These are phyloP conservation scores for Cicer pinnatifidum DNA, from an alignment of 306 rosid genomes.

Conservation along the genomic window DNA sequence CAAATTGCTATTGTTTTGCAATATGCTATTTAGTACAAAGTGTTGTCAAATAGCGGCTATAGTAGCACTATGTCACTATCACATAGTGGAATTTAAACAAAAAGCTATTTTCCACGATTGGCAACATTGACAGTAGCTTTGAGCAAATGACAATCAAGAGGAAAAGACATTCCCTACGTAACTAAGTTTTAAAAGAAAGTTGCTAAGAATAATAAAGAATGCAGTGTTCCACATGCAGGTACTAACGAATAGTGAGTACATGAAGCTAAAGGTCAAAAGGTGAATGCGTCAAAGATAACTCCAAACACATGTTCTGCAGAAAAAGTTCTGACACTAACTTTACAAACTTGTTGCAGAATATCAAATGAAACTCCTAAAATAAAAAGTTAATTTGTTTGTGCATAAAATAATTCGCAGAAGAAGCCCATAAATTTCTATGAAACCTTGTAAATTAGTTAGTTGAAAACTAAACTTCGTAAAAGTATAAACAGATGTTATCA, in stretches of 20 bases:
- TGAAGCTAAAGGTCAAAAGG: neutral
- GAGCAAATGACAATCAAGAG: neutral
- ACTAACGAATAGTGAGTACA: neutral
- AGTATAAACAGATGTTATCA: neutral
- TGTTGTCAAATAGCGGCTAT: no score
- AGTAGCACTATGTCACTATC: no score
- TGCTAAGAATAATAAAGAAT: neutral
- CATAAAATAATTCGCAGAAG: conserved; percentile 13
- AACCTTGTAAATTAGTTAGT: neutral
- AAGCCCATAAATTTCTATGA: neutral
- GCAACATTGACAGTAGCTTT: neutral
- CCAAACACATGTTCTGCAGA: conserved; percentile 13
- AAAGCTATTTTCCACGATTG: no score
- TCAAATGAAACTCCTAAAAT: neutral
- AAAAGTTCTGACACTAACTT: neutral
- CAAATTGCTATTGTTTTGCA: no score
- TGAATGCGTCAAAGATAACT: neutral
- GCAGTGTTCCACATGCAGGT: neutral
- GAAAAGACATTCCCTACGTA: neutral
- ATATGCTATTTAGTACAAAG: no score
- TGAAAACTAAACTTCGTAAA: conserved; percentile 23
- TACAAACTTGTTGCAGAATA: neutral
- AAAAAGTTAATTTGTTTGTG: conserved; percentile 22
- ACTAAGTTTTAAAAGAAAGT: neutral
- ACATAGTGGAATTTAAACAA: no score